These are phyloP conservation scores for Russula griseocarnosa DNA, from an alignment of 768 basidiomycete species.

Conservation along the genomic window DNA sequence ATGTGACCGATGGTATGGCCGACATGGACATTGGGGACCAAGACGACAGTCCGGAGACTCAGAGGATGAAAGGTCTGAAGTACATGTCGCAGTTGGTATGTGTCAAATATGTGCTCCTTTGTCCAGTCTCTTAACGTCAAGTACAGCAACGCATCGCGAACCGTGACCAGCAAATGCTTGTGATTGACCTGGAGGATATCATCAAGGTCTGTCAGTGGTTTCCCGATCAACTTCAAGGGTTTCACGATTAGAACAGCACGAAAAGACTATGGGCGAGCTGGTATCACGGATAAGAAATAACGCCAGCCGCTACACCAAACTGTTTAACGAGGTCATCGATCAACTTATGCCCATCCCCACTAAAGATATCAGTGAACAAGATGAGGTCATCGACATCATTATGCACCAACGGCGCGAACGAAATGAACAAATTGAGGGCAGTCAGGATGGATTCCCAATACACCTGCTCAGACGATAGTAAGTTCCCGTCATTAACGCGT, in stretches of 20 bases:
- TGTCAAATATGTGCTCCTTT: constrained; percentile 20
- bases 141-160: constrained; percentile 87
- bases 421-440: constrained; percentile 73
- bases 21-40: constrained; percentile 63
- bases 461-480: constrained; percentile 94
- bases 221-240: no score
- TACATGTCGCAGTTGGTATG: constrained; percentile 83
- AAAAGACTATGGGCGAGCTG: constrained; percentile 66
- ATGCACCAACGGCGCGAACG: constrained; percentile 88
- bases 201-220: constrained; percentile 48
- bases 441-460: constrained; percentile 79
- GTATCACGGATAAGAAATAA: constrained; percentile 78
- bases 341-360: constrained; percentile 83
- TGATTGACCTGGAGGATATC: constrained; percentile 87
- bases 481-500: constrained; percentile 37
- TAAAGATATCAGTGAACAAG: constrained; percentile 83
- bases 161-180: constrained; percentile 84
- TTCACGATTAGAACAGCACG: constrained; percentile 45
- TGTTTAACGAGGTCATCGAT: constrained; percentile 91
- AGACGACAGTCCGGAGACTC: constrained; percentile 34
- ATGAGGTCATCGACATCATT: constrained; percentile 96
- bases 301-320: constrained; percentile 80
- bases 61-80: constrained; percentile 50
- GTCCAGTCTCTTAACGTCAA: constrained; percentile 19
- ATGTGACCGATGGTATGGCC: constrained; percentile 62